Percentiles rank a stretch among this genome's conserved stretches.
Evolutionary conservation across 1,284 basidiomycete species (phyloP).

Genomic region (Meira nashicola): DNA sequence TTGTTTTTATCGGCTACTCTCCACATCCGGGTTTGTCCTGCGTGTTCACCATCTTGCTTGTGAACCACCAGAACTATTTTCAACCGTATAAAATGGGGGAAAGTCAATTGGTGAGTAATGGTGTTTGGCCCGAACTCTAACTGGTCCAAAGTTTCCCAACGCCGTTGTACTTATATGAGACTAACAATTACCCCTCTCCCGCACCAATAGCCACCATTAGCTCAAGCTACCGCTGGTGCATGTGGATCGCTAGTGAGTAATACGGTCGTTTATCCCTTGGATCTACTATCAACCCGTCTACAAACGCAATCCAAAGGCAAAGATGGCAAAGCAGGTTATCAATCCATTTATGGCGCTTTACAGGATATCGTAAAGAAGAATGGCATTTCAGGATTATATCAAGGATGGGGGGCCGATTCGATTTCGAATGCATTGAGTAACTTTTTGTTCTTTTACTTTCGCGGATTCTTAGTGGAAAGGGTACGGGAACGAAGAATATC

Average conservation of each 20-base stretch:
- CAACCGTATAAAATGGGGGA: not conserved
- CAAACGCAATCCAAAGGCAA: constrained; percentile 40
- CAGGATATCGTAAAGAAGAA: constrained; percentile 30
- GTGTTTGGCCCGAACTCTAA: no score
- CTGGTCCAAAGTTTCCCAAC: no score
- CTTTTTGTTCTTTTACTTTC: constrained; percentile 45
- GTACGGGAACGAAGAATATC: constrained; percentile 7
- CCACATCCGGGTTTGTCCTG: no score
- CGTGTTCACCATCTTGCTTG: not conserved
- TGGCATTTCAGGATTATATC: constrained; percentile 44
- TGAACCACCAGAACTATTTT: not conserved
- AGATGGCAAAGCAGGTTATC: constrained; percentile 7
- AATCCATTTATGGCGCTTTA: constrained; percentile 24
- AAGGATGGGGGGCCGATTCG: constrained; percentile 54
- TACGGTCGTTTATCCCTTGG: constrained; percentile 57
- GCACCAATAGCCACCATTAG: constrained; percentile 52
- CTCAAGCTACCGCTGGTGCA: constrained; percentile 55
- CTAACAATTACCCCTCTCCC: no score
- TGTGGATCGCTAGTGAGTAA: constrained; percentile 55
- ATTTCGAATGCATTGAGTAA: constrained; percentile 55
- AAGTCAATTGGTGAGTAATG: constrained; percentile 5
- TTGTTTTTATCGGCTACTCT: no score
- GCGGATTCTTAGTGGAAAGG: constrained; percentile 31
- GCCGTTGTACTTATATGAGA: no score
- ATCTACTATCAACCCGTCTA: constrained; percentile 55